A percentile compares a stretch with the other conserved stretches of the same genome.
These are phyloP conservation scores for Scortechinia acanthostroma DNA, from an alignment of 2,329 filamentous ascomycete genomes.

Conservation along the genomic window DNA sequence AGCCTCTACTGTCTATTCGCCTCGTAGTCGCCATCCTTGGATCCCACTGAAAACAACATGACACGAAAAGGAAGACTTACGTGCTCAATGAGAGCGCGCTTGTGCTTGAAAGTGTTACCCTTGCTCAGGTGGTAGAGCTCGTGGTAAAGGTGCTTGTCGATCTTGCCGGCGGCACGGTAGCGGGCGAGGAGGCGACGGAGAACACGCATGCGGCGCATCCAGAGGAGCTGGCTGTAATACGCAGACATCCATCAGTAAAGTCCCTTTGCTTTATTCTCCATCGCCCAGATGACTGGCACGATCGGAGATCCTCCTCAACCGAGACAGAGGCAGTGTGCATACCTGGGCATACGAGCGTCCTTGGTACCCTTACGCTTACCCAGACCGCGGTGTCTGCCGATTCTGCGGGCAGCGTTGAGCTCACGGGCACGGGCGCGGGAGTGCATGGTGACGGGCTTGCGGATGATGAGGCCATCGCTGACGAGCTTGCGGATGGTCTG, in stretches of 20 bases:
- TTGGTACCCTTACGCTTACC: slow-evolving; percentile 99
- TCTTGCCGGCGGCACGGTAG: slow-evolving; percentile 99
- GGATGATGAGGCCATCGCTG: slow-evolving; percentile 99
- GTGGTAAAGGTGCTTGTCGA: slow-evolving; percentile 99
- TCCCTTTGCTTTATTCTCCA: slow-evolving; percentile 1
- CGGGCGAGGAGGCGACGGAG: slow-evolving; percentile 98
- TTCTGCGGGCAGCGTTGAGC: slow-evolving; percentile 86
- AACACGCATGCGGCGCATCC: slow-evolving; percentile 99
- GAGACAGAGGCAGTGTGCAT: slow-evolving; percentile 31
- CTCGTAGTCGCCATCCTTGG: slow-evolving; percentile 8
- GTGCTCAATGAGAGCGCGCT: slow-evolving; percentile 99
- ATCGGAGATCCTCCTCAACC: neutral
- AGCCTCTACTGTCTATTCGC: slow-evolving; percentile 11
- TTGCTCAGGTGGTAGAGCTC: slow-evolving; percentile 99
- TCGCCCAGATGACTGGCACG: neutral
- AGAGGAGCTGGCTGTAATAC: slow-evolving; percentile 83
- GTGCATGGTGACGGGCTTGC: slow-evolving; percentile 99
- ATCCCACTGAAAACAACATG: neutral
- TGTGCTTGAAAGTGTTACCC: slow-evolving; percentile 99
- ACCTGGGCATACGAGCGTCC: slow-evolving; percentile 98
- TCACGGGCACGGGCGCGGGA: slow-evolving; percentile 92
- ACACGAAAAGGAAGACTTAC: slow-evolving; percentile 69
- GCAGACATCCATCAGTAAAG: slow-evolving; percentile 20
- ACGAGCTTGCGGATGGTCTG: slow-evolving; percentile 99
- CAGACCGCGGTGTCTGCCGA: slow-evolving; percentile 96